Percentiles rank a stretch among this genome's conserved stretches.
Evolutionary conservation across 345 rosid genomes (phyloP).

Genomic region (Cochlearia excelsa): DNA sequence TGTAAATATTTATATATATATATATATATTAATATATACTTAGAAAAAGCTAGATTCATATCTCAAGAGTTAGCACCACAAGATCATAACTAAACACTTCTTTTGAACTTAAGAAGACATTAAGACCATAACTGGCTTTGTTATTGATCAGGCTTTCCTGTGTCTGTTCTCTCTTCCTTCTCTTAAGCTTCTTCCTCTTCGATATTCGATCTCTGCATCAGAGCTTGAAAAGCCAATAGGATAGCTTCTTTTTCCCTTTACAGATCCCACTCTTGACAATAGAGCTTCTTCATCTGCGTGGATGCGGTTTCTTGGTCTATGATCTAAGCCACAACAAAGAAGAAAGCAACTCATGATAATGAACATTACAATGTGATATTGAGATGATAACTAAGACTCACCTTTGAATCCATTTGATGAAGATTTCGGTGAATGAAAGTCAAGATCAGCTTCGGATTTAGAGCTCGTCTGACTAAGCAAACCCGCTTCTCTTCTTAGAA

Average conservation of each 20-base stretch:
- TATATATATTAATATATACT: too few species aligned
- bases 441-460: slow-evolving; percentile 36
- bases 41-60: too few species aligned
- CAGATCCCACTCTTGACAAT: slow-evolving; percentile 55
- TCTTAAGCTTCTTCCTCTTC: slow-evolving; percentile 91
- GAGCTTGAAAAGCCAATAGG: slow-evolving; percentile 69
- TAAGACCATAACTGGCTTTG: too few species aligned
- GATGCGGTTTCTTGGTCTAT: slow-evolving; percentile 48
- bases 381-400: slow-evolving; percentile 15
- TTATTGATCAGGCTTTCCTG: slow-evolving; percentile 25
- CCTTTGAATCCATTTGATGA: slow-evolving; percentile 60
- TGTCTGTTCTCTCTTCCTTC: slow-evolving; percentile 54
- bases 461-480: too few species aligned
- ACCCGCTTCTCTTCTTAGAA: too few species aligned
- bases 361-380: slow-evolving; percentile 12
- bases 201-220: slow-evolving; percentile 92
- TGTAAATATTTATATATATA: too few species aligned
- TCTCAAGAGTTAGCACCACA: too few species aligned
- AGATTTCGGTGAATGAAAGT: slow-evolving; percentile 27
- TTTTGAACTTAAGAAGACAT: too few species aligned
- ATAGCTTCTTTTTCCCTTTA: slow-evolving; percentile 63
- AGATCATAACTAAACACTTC: too few species aligned
- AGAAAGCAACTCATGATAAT: slow-evolving; percentile 13
- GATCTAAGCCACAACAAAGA: slow-evolving; percentile 43
- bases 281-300: slow-evolving; percentile 52